These are phyloP conservation scores for Bocquillonia castaneifolia DNA, from an alignment of 441 rosid species.

Conservation along the genomic window DNA sequence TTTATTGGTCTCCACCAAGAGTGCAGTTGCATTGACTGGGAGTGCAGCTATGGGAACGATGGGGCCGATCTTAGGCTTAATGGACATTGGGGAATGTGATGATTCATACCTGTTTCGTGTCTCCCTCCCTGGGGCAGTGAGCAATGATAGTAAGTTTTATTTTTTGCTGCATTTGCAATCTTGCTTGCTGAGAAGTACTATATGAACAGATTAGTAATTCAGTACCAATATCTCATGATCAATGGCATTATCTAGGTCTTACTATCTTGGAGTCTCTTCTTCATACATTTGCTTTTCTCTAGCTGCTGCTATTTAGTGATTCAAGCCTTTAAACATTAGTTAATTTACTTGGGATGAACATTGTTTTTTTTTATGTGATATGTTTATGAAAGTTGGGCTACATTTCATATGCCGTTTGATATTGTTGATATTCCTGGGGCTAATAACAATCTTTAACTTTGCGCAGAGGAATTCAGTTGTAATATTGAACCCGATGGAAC, in stretches of 20 bases:
- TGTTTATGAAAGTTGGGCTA: not conserved
- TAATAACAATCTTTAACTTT: conserved; percentile 8
- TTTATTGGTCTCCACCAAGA: conserved; percentile 30
- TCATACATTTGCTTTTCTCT: not conserved
- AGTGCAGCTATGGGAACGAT: conserved; percentile 60
- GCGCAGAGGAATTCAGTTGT: conserved; percentile 64
- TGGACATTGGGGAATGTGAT: conserved; percentile 55
- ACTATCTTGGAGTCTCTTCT: not conserved
- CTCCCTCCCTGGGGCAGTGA: conserved; percentile 72
- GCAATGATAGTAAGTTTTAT: conserved; percentile 60
- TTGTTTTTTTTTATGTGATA: not conserved
- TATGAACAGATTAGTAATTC: not conserved
- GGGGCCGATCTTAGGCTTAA: conserved; percentile 54
- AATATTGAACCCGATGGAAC: conserved; percentile 56
- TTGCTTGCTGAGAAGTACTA: conserved; percentile 7
- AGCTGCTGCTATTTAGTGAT: too few relatives aligned
- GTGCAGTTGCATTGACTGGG: conserved; percentile 57
- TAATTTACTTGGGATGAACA: not conserved
- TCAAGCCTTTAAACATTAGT: not conserved
- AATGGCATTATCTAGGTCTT: not conserved
- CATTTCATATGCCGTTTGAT: conserved; percentile 2
- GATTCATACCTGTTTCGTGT: conserved; percentile 66
- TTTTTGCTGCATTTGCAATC: conserved; percentile 12
- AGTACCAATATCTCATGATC: not conserved
- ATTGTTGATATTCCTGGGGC: conserved; percentile 5